These are phyloP conservation scores for Sugiyamaella marilandica DNA, from an alignment of 805 yeast species.

Conservation along the genomic window DNA sequence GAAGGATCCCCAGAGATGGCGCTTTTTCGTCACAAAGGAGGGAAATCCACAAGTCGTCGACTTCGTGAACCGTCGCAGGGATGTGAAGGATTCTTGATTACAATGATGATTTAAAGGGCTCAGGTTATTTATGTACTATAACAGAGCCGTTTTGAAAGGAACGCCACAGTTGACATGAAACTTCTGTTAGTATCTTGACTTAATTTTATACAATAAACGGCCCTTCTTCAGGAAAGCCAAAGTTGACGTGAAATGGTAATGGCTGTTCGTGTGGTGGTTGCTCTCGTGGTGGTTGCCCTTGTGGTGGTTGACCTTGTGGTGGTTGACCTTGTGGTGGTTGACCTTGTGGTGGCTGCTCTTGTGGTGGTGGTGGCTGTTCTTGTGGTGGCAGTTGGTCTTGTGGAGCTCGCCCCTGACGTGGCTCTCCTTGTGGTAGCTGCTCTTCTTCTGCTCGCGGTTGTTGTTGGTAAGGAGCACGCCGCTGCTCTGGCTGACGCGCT, in stretches of 20 bases:
- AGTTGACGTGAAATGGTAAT: background rate
- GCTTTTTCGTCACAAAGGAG: slow-evolving; percentile 81
- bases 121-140: too few relatives aligned
- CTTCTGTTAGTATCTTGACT: background rate
- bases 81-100: too few relatives aligned
- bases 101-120: too few relatives aligned
- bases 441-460: background rate
- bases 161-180: background rate
- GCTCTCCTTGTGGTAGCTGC: background rate
- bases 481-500: slow-evolving; percentile 4
- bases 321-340: background rate
- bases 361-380: too few relatives aligned
- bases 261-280: background rate
- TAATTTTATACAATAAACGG: background rate
- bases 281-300: too few relatives aligned
- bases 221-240: background rate
- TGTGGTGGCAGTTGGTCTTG: too few relatives aligned
- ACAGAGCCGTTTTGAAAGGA: too few relatives aligned
- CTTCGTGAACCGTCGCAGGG: slow-evolving; percentile 59
- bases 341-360: background rate
- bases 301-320: too few relatives aligned
- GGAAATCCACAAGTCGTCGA: slow-evolving; percentile 90
- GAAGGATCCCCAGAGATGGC: slow-evolving; percentile 64
- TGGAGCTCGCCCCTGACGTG: too few relatives aligned
- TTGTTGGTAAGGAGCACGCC: slow-evolving; percentile 8